Conservation (phyloP, 208 protist genomes). For the Crithidia sp. region DNA sequence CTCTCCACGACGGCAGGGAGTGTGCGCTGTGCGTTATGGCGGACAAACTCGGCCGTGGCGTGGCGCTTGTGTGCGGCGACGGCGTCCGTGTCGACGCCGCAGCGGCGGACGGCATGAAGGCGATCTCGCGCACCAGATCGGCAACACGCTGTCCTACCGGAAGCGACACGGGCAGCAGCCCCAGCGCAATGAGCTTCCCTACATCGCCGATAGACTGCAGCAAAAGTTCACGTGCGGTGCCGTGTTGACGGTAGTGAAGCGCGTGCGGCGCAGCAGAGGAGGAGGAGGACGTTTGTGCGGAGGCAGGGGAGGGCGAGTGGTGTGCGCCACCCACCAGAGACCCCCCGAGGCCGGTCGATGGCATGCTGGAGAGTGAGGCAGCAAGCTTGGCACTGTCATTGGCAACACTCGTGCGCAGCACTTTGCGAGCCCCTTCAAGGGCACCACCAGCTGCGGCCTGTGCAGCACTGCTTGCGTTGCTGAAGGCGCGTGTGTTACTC, state of each 20-base stretch:
- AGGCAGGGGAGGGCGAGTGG: background rate
- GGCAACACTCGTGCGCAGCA: background rate
- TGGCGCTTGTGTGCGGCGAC: background rate
- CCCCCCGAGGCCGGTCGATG: background rate
- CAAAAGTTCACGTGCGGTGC: slow-evolving; percentile 41
- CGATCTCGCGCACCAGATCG: slow-evolving; percentile 52
- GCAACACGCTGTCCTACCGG: slow-evolving; percentile 50
- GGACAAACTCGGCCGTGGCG: background rate
- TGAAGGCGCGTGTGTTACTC: slow-evolving; percentile 4
- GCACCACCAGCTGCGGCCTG: background rate
- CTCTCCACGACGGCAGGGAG: too few species aligned
- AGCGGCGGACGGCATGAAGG: slow-evolving; percentile 13
- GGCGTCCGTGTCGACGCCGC: background rate
- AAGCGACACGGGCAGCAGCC: slow-evolving; percentile 56
- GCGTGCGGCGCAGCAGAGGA: background rate
- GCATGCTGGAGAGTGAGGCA: background rate
- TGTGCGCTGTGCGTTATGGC: too few species aligned
- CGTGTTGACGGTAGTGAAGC: slow-evolving; percentile 33
- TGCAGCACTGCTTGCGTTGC: slow-evolving; percentile 10
- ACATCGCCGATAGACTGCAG: slow-evolving; percentile 72
- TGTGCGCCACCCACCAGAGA: background rate
- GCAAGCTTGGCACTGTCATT: background rate
- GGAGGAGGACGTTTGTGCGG: background rate
- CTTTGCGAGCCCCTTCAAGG: slow-evolving; percentile 1
- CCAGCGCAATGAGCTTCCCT: slow-evolving; percentile 69